phyloP scores from a whole-genome alignment of 2,329 filamentous ascomycete genomes.

The Diaporthe sp. region DNA sequence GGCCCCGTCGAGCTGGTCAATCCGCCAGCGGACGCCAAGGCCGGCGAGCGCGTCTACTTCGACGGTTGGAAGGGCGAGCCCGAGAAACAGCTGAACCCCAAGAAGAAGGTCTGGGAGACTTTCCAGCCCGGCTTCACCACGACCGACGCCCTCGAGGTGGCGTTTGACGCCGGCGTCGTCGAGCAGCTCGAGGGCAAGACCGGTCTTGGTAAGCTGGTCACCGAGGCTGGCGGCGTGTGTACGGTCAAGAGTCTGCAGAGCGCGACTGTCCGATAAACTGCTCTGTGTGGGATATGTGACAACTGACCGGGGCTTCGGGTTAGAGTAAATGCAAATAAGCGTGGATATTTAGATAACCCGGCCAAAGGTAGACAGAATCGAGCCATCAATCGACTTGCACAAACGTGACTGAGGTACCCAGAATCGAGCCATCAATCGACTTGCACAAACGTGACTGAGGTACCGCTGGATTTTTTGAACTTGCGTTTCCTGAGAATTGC shows the following conservation, averaged over 20 bases:
- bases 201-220: slow-evolving; percentile 77
- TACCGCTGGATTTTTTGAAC: neutral
- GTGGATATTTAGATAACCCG: neutral
- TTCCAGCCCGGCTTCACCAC: slow-evolving; percentile 98
- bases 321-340: neutral
- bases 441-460: neutral
- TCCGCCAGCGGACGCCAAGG: slow-evolving; percentile 82
- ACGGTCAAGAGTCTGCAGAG: slow-evolving; percentile 85
- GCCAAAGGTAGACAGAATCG: neutral
- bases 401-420: neutral
- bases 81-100: slow-evolving; percentile 94
- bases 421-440: neutral
- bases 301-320: neutral
- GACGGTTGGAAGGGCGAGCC: slow-evolving; percentile 95
- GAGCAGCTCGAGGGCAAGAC: slow-evolving; percentile 79
- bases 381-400: neutral
- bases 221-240: slow-evolving; percentile 83
- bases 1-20: slow-evolving; percentile 92
- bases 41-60: slow-evolving; percentile 91
- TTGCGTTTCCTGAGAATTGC: neutral
- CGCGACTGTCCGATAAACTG: slow-evolving; percentile 81
- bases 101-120: slow-evolving; percentile 99
- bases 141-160: slow-evolving; percentile 83
- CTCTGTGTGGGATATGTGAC: neutral
- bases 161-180: slow-evolving; percentile 84